Conservation (phyloP, 2,329 filamentous ascomycete species). For the Coleophoma crateriformis region DNA sequence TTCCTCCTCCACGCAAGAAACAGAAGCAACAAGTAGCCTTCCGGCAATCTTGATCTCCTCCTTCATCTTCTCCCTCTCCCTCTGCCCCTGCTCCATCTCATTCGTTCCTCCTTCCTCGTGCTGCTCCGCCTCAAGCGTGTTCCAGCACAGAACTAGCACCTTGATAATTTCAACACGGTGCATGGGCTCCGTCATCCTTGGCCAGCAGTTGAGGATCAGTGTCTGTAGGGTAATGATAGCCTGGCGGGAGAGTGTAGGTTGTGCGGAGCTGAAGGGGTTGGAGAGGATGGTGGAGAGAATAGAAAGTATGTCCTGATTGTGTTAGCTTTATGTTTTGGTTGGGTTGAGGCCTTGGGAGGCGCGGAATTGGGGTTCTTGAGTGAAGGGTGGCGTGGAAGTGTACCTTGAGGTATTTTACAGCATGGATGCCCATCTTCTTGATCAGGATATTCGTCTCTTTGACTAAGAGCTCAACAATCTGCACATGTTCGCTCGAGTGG, state of each 20-base stretch:
- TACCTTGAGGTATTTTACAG: constrained; percentile 64
- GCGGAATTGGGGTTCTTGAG: too few relatives aligned
- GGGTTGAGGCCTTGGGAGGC: too few relatives aligned
- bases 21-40: neutral
- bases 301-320: constrained; percentile 56
- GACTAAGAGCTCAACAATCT: constrained; percentile 52
- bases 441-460: constrained; percentile 43
- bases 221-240: constrained; percentile 43
- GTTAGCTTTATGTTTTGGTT: neutral
- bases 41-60: neutral
- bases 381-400: constrained; percentile 21
- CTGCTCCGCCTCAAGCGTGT: constrained; percentile 30
- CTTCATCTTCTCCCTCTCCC: neutral
- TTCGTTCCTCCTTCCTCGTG: neutral
- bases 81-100: neutral
- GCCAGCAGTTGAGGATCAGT: constrained; percentile 62
- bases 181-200: constrained; percentile 48
- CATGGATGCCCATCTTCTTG: constrained; percentile 51
- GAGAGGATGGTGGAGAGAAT: constrained; percentile 59
- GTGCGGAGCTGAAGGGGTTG: constrained; percentile 60
- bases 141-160: constrained; percentile 57
- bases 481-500: constrained; percentile 53
- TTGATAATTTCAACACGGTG: constrained; percentile 61
- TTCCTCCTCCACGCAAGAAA: neutral
- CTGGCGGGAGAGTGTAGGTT: constrained; percentile 46